Evolutionary conservation across 192 early-diverging fungal genomes (phyloP), one percentile per base, ranked within the genome.

Genomic region (Podila verticillata): DNA sequence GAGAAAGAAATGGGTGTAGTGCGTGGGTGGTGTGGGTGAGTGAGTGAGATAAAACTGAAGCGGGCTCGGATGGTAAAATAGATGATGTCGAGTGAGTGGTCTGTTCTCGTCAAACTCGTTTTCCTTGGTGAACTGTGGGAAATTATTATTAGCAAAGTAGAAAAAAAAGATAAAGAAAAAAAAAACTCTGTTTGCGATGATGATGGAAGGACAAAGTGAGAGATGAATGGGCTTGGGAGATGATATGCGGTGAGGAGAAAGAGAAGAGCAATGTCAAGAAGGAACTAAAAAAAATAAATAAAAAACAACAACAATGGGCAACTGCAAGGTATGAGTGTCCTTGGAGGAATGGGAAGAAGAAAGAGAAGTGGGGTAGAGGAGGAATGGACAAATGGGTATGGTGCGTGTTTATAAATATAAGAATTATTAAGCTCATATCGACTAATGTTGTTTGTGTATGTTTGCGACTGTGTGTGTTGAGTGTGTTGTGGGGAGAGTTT

Each of bases 331-430:
- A 54, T 9, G 20, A 5, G 4, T 29, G 47, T 9, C 26, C 4
- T 9, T 3, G 5, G 26, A 0, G 19, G 4, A 48, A 28, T 2
- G 24, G 36, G 13, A 9, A 44, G 19, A 31, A 2, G 61, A 22
- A 47, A 1, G 22, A 29, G 22, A 22, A 32, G 22, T 24, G 20
- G 17, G 48, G 20, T 4, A 31, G 22, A 70, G 34, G n/a, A 60
- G 9, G 39, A 32, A 31, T n/a, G n/a, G n/a, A n/a, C n/a, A n/a
- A n/a, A n/a, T n/a, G n/a, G n/a, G n/a, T n/a, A n/a, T n/a, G n/a
- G n/a, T n/a, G n/a, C n/a, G n/a, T n/a, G n/a, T n/a, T n/a, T n/a
- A 58, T 10, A 68, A 56, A 3, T 35, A 22, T 10, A 68, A 56
- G 0, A 34, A 22, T n/a, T 20, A 35, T 44, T 56, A 34, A 51